Conservation (phyloP, 2,329 filamentous ascomycete genomes). For the Aspergillus bombycis region DNA sequence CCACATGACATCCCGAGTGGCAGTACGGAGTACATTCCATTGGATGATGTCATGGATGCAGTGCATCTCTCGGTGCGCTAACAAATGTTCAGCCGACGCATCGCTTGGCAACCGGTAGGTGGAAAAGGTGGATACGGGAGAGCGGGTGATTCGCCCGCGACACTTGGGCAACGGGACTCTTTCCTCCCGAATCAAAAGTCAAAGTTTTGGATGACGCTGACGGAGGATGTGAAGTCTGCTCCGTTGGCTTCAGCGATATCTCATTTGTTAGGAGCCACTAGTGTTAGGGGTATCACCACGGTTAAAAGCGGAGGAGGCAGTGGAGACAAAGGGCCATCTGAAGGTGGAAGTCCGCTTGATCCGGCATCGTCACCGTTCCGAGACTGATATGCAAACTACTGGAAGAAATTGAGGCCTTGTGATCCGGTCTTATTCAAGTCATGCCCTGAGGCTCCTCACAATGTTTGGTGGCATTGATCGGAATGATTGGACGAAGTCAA, state of each 20-base stretch:
- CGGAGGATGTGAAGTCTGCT: conserved; percentile 1
- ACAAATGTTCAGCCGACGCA: conserved; percentile 1
- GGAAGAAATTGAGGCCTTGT: neutral
- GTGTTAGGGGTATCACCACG: neutral
- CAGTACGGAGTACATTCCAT: conserved; percentile 6
- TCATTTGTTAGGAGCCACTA: neutral
- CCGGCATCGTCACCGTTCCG: neutral
- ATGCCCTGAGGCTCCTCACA: conserved; percentile 1
- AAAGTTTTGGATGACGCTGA: neutral
- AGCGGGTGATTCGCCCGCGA: conserved; percentile 7
- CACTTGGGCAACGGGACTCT: neutral
- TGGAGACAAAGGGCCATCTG: conserved; percentile 5
- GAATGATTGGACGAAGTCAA: conserved; percentile 2
- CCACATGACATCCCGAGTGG: conserved; percentile 9
- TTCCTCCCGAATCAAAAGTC: neutral
- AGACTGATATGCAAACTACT: neutral
- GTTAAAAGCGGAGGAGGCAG: conserved; percentile 7
- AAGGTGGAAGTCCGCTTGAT: neutral
- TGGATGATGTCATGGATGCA: conserved; percentile 16
- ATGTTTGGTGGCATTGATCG: neutral
- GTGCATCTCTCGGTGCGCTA: neutral
- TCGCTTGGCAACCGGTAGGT: neutral
- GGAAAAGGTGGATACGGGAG: conserved; percentile 6
- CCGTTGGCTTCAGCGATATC: neutral
- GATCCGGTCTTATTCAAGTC: conserved; percentile 2